These are phyloP conservation scores for Glaciozyma antarctica DNA, from an alignment of 768 basidiomycete species.

Conservation along the genomic window DNA sequence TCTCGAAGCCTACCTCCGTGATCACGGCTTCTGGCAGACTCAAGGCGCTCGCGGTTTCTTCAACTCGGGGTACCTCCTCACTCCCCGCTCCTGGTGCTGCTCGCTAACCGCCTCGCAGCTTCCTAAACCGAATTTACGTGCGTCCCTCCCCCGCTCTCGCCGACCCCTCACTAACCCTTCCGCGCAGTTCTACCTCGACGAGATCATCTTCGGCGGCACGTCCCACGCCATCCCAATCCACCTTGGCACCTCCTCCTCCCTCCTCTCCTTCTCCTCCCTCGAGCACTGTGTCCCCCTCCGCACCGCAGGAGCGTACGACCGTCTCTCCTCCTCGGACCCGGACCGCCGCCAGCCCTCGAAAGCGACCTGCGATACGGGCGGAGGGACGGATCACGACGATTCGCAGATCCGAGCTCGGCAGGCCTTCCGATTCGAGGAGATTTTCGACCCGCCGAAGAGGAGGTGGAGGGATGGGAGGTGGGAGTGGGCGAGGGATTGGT, in stretches of 20 bases:
- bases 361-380: constrained; percentile 42
- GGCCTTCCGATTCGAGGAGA: constrained; percentile 39
- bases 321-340: not conserved
- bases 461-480: not conserved
- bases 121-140: constrained; percentile 64
- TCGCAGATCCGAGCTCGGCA: constrained; percentile 53
- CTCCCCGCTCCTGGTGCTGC: not conserved
- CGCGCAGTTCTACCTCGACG: constrained; percentile 22
- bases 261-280: constrained; percentile 41
- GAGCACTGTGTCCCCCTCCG: not conserved
- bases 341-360: not conserved
- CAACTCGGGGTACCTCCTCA: constrained; percentile 16
- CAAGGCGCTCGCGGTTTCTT: constrained; percentile 40
- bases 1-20: constrained; percentile 56
- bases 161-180: not conserved
- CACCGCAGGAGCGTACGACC: not conserved
- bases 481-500: not conserved
- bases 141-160: constrained; percentile 29
- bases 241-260: constrained; percentile 49
- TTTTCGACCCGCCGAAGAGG: not conserved
- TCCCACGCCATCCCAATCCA: constrained; percentile 55
- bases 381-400: constrained; percentile 49
- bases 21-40: constrained; percentile 52
- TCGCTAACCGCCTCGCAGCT: constrained; percentile 46
- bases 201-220: constrained; percentile 31